Base-by-base conservation (phyloP, 2,329 filamentous ascomycete species). In the Aspergillus alliaceus region DNA sequence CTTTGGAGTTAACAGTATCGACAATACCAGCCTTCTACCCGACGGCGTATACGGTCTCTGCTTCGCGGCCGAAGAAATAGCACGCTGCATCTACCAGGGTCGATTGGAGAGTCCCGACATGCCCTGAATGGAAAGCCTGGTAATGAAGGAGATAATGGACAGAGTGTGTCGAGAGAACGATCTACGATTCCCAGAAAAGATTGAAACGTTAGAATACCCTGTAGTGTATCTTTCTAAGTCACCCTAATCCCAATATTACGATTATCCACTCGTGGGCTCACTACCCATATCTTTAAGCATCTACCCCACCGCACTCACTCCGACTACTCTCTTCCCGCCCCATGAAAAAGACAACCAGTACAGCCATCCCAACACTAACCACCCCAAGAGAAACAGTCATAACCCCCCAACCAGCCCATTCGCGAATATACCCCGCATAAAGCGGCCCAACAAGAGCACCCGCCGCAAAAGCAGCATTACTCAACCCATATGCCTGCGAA, bases 41-140 rank as follows among this genome's bases (percentile, higher is more conserved):
- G 25, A 31, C 24, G 42, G 25, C 6, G 6, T 20, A 46, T 18
- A 46, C 15, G 42, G 42, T 18, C 40, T 20, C 42, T 42, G 90
- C 76, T 91, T 86, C 86, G 87, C 90, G 71, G 88, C 89, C 0
- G 88, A 90, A 68, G 88, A 89, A 75, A 86, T 83, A 60, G 88
- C 86, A 27, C 79, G 84, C 49, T 88, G 86, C 59, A 68, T 93
- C 48, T 79, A 85, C 37, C 89, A 91, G 64, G 89, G 90, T 27
- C 84, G 83, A 73, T 84, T 85, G 67, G 86, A 93, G 78, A 89
- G 89, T 68, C 79, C 79, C 40, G 81, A 81, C n/a, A 79, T 91
- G 71, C 84, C 86, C 20, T 82, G 84, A 77, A 79, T 81, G 29
- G 90, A 95, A 80, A 90, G 86, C 67, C 77, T 92, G 35, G 80